Evolutionary conservation across 345 rosid genomes (phyloP).

Genomic region (Ceriops tagal): DNA sequence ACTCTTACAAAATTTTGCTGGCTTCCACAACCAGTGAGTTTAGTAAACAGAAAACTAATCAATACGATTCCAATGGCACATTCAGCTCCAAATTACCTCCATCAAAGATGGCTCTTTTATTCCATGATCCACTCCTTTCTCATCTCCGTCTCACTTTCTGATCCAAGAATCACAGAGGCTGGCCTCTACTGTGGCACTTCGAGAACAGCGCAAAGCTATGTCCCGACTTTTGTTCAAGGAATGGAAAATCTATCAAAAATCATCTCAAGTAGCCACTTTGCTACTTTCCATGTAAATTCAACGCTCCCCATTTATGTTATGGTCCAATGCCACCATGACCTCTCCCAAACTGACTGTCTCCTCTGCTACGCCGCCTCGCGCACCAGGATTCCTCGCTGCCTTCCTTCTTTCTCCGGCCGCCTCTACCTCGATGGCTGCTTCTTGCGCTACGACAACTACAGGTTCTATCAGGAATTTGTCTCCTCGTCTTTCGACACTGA

Average conservation of each 20-base stretch:
- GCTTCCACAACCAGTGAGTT: no score
- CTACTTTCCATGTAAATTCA: conserved; percentile 22
- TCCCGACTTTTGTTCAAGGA: conserved; percentile 43
- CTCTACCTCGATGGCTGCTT: conserved; percentile 67
- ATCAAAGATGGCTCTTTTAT: conserved; percentile 5
- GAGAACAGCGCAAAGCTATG: conserved; percentile 3
- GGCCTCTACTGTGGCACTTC: conserved; percentile 39
- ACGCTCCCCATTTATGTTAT: conserved; percentile 33
- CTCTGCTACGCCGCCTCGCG: conserved; percentile 55
- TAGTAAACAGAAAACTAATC: no score
- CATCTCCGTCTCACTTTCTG: conserved; percentile 18
- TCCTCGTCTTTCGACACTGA: conserved; percentile 30
- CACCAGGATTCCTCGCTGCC: conserved; percentile 55
- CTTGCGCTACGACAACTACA: conserved; percentile 51
- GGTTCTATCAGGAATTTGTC: conserved; percentile 43
- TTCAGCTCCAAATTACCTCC: background rate
- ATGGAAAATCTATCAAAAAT: conserved; percentile 37
- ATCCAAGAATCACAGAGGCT: conserved; percentile 33
- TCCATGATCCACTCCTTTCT: conserved; percentile 5
- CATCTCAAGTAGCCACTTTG: conserved; percentile 34
- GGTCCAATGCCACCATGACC: conserved; percentile 59
- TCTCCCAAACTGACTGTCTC: conserved; percentile 58
- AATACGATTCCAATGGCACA: no score
- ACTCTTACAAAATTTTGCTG: no score
- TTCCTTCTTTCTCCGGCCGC: conserved; percentile 41